A percentile compares a stretch with the other conserved stretches of the same genome.
Conservation (phyloP, 192 early-diverging fungal species). For the Polychytrium aggregatum region DNA sequence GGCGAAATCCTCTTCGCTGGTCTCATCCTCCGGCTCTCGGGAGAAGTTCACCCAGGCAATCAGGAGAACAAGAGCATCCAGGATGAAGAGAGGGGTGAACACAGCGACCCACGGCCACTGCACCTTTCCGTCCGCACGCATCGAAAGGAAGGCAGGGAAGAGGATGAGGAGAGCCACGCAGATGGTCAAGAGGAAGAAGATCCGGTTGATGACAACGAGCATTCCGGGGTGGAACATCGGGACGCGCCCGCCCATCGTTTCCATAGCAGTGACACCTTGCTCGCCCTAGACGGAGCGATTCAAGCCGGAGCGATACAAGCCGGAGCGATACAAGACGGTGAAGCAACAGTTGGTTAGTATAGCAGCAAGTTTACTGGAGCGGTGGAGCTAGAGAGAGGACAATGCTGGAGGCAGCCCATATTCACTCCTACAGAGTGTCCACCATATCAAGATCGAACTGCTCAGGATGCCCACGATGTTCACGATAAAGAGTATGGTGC, state of each 20-base stretch:
- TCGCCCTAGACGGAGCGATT: conserved; percentile 20
- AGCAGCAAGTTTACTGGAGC: no score
- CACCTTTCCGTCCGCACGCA: conserved; percentile 58
- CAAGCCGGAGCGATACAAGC: background rate
- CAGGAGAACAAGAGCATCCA: conserved; percentile 37
- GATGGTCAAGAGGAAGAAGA: conserved; percentile 21
- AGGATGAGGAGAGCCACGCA: conserved; percentile 55
- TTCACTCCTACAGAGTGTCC: no score
- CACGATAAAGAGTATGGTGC: no score
- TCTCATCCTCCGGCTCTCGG: conserved; percentile 31
- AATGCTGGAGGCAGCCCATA: no score
- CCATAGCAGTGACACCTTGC: conserved; percentile 33
- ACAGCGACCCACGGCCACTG: conserved; percentile 62
- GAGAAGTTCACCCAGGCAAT: conserved; percentile 14
- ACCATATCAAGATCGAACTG: no score
- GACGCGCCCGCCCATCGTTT: conserved; percentile 17
- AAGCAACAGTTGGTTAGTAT: no score
- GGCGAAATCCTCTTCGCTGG: conserved; percentile 21
- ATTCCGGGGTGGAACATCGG: conserved; percentile 37
- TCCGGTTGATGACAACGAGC: conserved; percentile 24
- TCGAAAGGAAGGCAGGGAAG: conserved; percentile 73
- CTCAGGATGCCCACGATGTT: no score
- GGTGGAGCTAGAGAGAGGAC: no score
- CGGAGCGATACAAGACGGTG: background rate
- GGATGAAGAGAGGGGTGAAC: conserved; percentile 74